Base-by-base conservation (phyloP, 2,329 filamentous ascomycete genomes). In the Calonectria hongkongensis region DNA sequence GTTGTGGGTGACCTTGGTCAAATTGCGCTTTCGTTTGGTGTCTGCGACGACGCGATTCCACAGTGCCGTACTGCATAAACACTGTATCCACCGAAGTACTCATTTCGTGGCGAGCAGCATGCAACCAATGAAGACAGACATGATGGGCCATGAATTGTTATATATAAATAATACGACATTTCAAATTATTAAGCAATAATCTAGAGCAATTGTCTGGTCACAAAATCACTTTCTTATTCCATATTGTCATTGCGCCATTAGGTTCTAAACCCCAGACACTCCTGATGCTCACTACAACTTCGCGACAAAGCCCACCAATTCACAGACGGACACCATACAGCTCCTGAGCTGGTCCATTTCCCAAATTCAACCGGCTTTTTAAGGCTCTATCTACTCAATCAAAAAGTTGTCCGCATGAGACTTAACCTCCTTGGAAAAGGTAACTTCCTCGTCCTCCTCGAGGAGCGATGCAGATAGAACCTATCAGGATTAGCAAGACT, bases 391-490 rank as follows among this genome's bases (percentile, higher is more conserved):
- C 84, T 92, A 96, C 85, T 94, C 93, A 81, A 97, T 93, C 74
- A 92, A 81, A 84, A 95, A 97, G 75, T 90, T 91, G 76, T 96
- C 95, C 6, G 94, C 93, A 68, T 92, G 87, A 25, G 92, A 95
- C 85, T 92, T 94, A 82, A 96, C 86, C 70, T 97, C 94, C 86
- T 95, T 96, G 58, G 94, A 94, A 86, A 95, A 97, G 25, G 92
- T 92, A 66, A 97, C 93, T 64, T 95, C 92, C 83, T 96, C 94
- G 76, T 92, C 90, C 87, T 94, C 91, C 76, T 95, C 94, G 69
- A 96, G 81, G 78, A 97, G 85, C 30, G 90, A 90, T 28, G 96
- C 93, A 56, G 91, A 89, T 3, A 88, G 87, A 65, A 96, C 93
- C 94, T 81, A 36, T 12, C 18, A 70, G 67, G 73, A 79, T 73